These are phyloP conservation scores for Jamesozyma lodderae DNA, from an alignment of 805 yeast species.

Conservation along the genomic window DNA sequence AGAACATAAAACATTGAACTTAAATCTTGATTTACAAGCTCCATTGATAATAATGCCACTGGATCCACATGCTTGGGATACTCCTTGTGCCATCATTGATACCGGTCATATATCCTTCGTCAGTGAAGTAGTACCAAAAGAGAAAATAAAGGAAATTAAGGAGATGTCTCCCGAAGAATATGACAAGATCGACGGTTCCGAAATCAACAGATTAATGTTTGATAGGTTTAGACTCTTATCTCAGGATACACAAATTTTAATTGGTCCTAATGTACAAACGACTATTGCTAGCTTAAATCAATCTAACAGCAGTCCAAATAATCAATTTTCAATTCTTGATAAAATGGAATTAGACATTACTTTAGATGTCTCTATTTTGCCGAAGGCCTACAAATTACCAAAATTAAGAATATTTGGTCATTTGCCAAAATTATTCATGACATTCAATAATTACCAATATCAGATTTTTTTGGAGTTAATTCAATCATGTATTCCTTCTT, in stretches of 20 bases:
- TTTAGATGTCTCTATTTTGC: conserved; percentile 77
- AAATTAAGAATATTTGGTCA: conserved; percentile 65
- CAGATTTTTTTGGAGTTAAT: conserved; percentile 74
- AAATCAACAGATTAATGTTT: conserved; percentile 73
- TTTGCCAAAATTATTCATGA: conserved; percentile 61
- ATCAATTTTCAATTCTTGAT: conserved; percentile 55
- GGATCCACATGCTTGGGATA: conserved; percentile 65
- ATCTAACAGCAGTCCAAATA: conserved; percentile 28
- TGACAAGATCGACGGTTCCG: conserved; percentile 38
- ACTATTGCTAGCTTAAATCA: conserved; percentile 66
- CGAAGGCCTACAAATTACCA: conserved; percentile 67
- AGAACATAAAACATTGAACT: conserved; percentile 84
- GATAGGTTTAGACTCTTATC: conserved; percentile 72
- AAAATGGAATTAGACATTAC: conserved; percentile 63
- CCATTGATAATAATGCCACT: conserved; percentile 84
- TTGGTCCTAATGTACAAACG: conserved; percentile 73
- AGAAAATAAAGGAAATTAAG: conserved; percentile 59
- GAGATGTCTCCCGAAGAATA: conserved; percentile 62
- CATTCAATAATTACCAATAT: conserved; percentile 83
- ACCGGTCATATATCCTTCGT: conserved; percentile 87
- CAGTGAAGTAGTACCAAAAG: conserved; percentile 71
- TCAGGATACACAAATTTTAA: conserved; percentile 78
- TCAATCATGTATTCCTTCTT: conserved; percentile 36
- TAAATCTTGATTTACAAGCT: conserved; percentile 84
- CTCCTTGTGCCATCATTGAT: conserved; percentile 87